Conservation (phyloP, 306 rosid genomes). For the Cucurbita ficifolia region DNA sequence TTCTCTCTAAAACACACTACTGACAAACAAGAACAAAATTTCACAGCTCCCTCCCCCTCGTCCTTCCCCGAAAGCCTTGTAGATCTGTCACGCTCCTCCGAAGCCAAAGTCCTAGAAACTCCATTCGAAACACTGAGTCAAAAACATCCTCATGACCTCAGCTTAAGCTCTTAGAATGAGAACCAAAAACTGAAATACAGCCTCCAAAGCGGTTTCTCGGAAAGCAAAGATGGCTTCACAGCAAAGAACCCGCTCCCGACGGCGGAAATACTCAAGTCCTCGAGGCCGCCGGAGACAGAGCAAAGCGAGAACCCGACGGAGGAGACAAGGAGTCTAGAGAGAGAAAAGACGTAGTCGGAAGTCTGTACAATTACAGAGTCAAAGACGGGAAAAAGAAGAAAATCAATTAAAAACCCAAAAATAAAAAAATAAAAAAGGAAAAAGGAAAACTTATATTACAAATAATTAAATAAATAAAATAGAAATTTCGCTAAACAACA, state of each 20-base stretch:
- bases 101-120: conserved; percentile 21
- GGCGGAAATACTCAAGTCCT: conserved; percentile 1
- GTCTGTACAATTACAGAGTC: conserved; percentile 10
- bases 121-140: conserved; percentile 29
- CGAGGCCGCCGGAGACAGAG: conserved; percentile 18
- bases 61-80: conserved; percentile 14
- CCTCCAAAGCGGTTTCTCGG: background rate
- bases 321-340: conserved; percentile 27
- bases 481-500: background rate
- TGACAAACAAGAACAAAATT: conserved; percentile 7
- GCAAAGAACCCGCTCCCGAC: background rate
- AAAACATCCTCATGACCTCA: conserved; percentile 6
- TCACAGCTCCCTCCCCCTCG: conserved; percentile 13
- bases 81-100: conserved; percentile 29
- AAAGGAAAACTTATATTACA: background rate
- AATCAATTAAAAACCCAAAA: background rate
- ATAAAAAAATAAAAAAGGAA: background rate
- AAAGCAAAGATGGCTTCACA: background rate
- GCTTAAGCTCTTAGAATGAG: conserved; percentile 17
- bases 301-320: conserved; percentile 15
- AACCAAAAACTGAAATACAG: conserved; percentile 1
- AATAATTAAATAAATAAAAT: background rate
- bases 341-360: conserved; percentile 23
- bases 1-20: conserved; percentile 3
- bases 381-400: conserved; percentile 20